These are phyloP conservation scores for Neurospora sp. DNA, from an alignment of 495 filamentous ascomycete species.

Conservation along the genomic window DNA sequence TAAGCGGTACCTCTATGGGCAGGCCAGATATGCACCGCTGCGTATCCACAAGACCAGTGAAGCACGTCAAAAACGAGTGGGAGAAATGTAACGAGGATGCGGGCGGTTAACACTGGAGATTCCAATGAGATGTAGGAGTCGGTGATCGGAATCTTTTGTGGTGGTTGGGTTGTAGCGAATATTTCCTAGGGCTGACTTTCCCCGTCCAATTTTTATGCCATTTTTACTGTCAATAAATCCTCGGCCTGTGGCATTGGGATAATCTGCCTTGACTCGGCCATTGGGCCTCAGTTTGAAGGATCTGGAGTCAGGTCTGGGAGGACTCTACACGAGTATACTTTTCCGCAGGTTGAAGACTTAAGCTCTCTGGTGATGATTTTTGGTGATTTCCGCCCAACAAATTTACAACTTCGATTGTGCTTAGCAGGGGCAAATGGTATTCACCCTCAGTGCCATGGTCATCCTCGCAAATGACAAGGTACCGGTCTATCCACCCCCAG, in stretches of 20 bases:
- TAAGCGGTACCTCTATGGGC: neutral
- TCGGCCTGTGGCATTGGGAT: neutral
- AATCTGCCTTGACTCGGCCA: neutral
- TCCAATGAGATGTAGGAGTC: neutral
- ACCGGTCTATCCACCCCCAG: neutral
- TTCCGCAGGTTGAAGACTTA: neutral
- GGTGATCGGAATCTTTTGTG: neutral
- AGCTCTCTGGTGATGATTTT: neutral
- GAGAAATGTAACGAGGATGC: neutral
- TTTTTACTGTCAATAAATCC: neutral
- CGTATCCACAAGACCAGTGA: neutral
- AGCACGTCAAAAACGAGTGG: neutral
- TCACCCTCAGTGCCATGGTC: neutral
- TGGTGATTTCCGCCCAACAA: neutral
- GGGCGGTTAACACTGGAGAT: neutral
- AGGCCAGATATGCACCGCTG: neutral
- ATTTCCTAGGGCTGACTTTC: neutral
- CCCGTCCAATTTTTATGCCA: neutral
- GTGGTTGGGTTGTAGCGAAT: neutral
- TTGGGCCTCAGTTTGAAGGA: neutral
- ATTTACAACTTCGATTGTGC: neutral
- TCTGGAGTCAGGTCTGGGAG: neutral
- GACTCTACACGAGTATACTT: neutral
- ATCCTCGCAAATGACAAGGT: neutral
- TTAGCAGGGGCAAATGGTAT: neutral